Conservation (phyloP, 768 basidiomycete species). For the Psilocybe cyanescens region DNA sequence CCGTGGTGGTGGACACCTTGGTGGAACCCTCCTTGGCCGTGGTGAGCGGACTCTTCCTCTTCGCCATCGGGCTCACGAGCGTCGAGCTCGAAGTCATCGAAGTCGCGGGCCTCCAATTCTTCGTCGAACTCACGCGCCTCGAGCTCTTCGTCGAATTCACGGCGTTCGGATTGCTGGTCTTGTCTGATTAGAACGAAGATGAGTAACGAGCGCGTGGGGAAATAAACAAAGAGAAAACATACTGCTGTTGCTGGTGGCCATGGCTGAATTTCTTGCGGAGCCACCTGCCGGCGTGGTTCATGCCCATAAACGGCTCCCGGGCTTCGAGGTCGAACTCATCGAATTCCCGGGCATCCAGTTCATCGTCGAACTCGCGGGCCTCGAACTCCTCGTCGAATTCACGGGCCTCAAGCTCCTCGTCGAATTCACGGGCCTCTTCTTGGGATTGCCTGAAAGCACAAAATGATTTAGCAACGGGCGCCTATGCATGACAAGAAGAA, state of each 20-base stretch:
- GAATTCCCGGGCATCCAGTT: conserved; percentile 2
- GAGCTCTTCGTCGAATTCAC: conserved; percentile 15
- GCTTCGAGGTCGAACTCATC: neutral
- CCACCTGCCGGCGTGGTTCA: neutral
- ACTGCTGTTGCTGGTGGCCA: neutral
- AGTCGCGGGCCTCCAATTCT: conserved; percentile 9
- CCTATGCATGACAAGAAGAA: neutral
- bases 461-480: neutral
- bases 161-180: conserved; percentile 8
- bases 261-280: neutral
- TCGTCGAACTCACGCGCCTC: conserved; percentile 20
- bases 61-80: neutral
- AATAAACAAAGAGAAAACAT: neutral
- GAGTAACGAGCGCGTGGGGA: neutral
- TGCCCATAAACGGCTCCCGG: neutral
- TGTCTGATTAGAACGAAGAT: neutral
- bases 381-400: conserved; percentile 18
- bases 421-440: conserved; percentile 17
- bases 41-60: neutral
- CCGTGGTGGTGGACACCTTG: neutral
- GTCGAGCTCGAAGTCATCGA: neutral
- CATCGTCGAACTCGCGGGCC: conserved; percentile 5
- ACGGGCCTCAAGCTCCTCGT: conserved; percentile 15
- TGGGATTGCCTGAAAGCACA: neutral
- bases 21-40: neutral